A percentile compares a stretch with the other conserved stretches of the same genome.
Evolutionary conservation across 257 asterid genomes (phyloP).

Genomic region (Oldenlandia corymbosa): DNA sequence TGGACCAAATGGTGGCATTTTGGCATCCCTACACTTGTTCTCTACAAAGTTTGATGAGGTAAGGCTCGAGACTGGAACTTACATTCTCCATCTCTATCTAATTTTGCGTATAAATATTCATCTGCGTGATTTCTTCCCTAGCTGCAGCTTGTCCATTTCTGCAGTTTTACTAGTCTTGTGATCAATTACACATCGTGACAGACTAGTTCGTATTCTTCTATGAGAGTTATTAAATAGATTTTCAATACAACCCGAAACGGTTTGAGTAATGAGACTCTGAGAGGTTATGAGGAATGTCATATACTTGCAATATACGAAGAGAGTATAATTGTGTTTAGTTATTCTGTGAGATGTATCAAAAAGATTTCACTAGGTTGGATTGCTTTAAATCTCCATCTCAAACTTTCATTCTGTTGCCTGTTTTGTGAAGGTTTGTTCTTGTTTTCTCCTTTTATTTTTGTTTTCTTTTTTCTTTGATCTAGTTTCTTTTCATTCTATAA

Average conservation of each 20-base stretch:
- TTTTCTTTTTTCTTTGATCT: no score
- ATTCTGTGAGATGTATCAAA: background rate
- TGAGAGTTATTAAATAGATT: background rate
- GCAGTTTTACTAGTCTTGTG: background rate
- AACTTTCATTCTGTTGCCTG: no score
- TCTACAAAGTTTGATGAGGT: constrained; percentile 94
- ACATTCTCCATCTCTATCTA: background rate
- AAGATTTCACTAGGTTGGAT: background rate
- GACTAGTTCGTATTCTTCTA: background rate
- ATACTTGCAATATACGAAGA: background rate
- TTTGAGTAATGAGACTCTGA: background rate
- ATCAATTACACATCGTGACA: no score
- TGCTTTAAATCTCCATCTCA: background rate
- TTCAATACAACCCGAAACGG: background rate
- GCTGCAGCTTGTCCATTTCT: background rate
- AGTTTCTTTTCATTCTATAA: no score
- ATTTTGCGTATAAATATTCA: background rate
- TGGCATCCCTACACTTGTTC: constrained; percentile 86
- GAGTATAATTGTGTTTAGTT: no score
- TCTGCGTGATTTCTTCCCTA: background rate
- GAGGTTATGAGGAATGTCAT: background rate
- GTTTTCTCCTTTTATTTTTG: no score
- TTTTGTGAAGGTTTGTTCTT: no score
- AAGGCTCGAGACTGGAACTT: constrained; percentile 9
- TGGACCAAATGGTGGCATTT: constrained; percentile 97